These are phyloP conservation scores for Aureobasidium sp. DNA, from an alignment of 2,329 filamentous ascomycete genomes.

Conservation along the genomic window DNA sequence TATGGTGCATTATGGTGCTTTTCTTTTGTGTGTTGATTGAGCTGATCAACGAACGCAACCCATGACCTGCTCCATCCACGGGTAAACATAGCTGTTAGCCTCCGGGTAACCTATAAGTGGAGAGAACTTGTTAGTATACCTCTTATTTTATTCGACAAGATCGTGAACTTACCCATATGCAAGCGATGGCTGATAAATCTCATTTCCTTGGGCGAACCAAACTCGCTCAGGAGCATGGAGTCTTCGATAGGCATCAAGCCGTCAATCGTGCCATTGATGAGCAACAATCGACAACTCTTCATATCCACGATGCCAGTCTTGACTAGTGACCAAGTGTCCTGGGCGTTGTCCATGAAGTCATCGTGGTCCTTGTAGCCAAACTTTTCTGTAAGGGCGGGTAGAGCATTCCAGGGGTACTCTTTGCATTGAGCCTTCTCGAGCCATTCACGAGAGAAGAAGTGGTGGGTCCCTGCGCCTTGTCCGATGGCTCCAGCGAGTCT, in stretches of 20 bases:
- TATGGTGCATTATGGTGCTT: not conserved
- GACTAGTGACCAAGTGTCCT: conserved; percentile 55
- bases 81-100: conserved; percentile 50
- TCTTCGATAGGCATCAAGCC: conserved; percentile 63
- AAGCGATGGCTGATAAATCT: conserved; percentile 53
- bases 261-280: conserved; percentile 55
- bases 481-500: conserved; percentile 49
- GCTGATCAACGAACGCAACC: conserved; percentile 4
- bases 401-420: conserved; percentile 43
- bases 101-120: conserved; percentile 44
- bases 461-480: conserved; percentile 56
- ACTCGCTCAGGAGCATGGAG: conserved; percentile 55
- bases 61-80: conserved; percentile 54
- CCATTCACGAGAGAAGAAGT: conserved; percentile 54
- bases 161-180: conserved; percentile 46
- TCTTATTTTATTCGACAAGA: not conserved
- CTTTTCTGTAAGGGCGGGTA: conserved; percentile 47
- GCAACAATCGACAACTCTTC: conserved; percentile 49
- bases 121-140: not conserved
- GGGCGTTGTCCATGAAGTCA: conserved; percentile 23
- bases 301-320: conserved; percentile 47
- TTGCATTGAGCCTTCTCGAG: conserved; percentile 54
- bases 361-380: conserved; percentile 32
- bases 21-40: not conserved
- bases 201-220: conserved; percentile 57